Evolutionary conservation across 2,329 filamentous ascomycete species (phyloP).

Genomic region (Acrocalymma vagum): DNA sequence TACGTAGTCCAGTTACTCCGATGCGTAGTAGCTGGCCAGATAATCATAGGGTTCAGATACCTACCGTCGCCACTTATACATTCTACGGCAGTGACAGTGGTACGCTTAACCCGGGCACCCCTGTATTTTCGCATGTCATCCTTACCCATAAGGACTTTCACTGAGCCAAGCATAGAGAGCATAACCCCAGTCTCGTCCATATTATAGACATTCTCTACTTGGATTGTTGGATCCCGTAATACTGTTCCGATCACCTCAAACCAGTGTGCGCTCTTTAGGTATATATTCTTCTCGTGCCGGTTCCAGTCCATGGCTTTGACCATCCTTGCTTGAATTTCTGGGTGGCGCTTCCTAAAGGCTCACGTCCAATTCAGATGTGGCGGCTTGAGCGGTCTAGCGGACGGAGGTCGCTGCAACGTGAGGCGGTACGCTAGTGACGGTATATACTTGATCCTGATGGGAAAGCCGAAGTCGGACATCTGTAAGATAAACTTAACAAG

Average conservation of each 20-base stretch:
- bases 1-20: constrained; percentile 11
- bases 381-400: constrained; percentile 15
- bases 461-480: constrained; percentile 23
- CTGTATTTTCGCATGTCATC: constrained; percentile 19
- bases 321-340: constrained; percentile 13
- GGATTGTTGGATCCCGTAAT: constrained; percentile 6
- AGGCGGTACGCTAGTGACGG: constrained; percentile 24
- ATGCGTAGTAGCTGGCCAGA: constrained; percentile 22
- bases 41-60: constrained; percentile 18
- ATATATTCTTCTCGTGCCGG: constrained; percentile 20
- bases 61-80: constrained; percentile 20
- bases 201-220: constrained; percentile 14
- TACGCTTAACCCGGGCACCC: constrained; percentile 21
- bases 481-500: constrained; percentile 24
- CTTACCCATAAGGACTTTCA: constrained; percentile 28
- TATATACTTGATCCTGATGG: constrained; percentile 29
- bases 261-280: constrained; percentile 15
- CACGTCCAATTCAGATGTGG: constrained; percentile 23
- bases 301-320: constrained; percentile 20
- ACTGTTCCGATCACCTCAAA: constrained; percentile 5
- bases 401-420: constrained; percentile 12
- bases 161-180: constrained; percentile 17
- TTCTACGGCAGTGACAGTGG: constrained; percentile 19
- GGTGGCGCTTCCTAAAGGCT: constrained; percentile 17
- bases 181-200: constrained; percentile 22